Evolutionary conservation across 2,329 filamentous ascomycete genomes (phyloP).

Genomic region (Plectosphaerella sp.): DNA sequence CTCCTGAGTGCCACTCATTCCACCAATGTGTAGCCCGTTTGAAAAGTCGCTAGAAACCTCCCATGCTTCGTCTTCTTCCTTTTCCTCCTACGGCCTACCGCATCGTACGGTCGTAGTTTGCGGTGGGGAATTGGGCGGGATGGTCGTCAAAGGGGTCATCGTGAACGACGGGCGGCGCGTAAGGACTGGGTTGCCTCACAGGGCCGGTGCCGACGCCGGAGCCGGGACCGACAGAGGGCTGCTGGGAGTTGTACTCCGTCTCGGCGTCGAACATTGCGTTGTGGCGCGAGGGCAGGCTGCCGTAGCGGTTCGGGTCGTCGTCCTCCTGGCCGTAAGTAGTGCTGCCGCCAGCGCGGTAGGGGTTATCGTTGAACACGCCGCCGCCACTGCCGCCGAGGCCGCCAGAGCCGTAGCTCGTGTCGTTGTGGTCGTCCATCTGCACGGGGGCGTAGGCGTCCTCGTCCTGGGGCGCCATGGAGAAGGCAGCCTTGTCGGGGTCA

Average conservation of each 20-base stretch:
- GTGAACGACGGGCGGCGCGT: slow-evolving; percentile 32
- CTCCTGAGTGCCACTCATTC: no score
- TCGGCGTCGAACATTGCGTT: slow-evolving; percentile 45
- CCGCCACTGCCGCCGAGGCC: slow-evolving; percentile 21
- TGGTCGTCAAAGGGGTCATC: slow-evolving; percentile 39
- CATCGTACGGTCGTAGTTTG: slow-evolving; percentile 46
- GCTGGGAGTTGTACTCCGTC: slow-evolving; percentile 40
- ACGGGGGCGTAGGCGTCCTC: slow-evolving; percentile 62
- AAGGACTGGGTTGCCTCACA: slow-evolving; percentile 24
- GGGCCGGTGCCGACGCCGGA: not conserved
- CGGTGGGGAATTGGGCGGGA: slow-evolving; percentile 52
- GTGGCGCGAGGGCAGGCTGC: slow-evolving; percentile 28
- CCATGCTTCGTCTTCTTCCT: no score
- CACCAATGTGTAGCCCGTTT: no score
- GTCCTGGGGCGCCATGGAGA: slow-evolving; percentile 63
- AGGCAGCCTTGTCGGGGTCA: slow-evolving; percentile 65
- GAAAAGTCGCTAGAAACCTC: no score
- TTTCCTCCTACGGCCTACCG: not conserved
- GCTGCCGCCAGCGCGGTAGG: slow-evolving; percentile 25
- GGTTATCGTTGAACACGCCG: slow-evolving; percentile 28
- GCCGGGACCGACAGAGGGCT: slow-evolving; percentile 20
- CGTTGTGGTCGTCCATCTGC: slow-evolving; percentile 49
- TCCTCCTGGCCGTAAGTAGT: slow-evolving; percentile 18
- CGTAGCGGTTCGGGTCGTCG: slow-evolving; percentile 34
- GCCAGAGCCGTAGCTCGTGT: slow-evolving; percentile 27